Conservation (phyloP, 768 basidiomycete species). For the Lactarius akahatsu region DNA sequence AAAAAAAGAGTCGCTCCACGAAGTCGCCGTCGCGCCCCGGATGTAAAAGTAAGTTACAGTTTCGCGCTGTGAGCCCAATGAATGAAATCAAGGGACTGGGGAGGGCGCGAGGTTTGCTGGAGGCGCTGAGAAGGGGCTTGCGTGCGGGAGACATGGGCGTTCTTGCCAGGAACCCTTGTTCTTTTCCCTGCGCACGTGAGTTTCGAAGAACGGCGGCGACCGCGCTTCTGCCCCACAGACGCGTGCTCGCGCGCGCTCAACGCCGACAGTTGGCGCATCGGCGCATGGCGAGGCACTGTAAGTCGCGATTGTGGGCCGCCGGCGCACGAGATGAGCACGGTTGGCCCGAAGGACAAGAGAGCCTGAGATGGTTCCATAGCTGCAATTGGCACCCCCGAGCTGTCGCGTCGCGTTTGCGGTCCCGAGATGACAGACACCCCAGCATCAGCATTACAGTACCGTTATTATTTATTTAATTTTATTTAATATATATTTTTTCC, state of each 20-base stretch:
- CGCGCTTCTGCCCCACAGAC: neutral
- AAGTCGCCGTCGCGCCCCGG: neutral
- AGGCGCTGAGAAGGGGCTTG: neutral
- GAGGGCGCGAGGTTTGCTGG: neutral
- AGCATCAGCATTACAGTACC: neutral
- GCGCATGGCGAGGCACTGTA: neutral
- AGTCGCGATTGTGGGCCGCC: neutral
- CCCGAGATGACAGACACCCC: no score
- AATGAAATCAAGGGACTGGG: neutral
- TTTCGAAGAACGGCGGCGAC: neutral
- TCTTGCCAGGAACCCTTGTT: constrained; percentile 18
- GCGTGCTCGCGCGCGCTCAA: constrained; percentile 8
- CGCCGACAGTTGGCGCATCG: neutral
- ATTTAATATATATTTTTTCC: neutral
- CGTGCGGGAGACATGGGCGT: neutral
- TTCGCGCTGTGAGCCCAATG: neutral
- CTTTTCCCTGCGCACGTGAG: constrained; percentile 14
- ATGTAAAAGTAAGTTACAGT: neutral
- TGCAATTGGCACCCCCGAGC: no score
- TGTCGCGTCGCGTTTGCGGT: neutral
- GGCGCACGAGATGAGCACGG: neutral
- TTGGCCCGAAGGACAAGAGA: neutral
- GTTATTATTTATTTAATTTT: constrained; percentile 4
- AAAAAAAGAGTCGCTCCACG: neutral
- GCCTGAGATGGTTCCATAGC: neutral